Evolutionary conservation across 2,329 filamentous ascomycete genomes (phyloP).

Genomic region (Cordyceps cateniannulata): DNA sequence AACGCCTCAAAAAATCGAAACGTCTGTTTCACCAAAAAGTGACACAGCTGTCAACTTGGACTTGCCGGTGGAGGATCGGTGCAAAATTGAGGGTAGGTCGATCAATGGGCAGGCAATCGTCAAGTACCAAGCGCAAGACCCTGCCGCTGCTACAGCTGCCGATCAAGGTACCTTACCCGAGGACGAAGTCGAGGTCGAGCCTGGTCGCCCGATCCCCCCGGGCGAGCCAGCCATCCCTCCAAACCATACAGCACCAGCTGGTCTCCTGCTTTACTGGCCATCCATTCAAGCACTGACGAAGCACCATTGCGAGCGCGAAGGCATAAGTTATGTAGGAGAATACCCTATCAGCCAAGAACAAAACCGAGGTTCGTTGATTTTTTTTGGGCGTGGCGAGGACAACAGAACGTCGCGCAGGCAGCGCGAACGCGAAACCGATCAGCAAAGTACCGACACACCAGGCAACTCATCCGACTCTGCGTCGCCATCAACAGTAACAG

Average conservation of each 20-base stretch:
- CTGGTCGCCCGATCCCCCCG: conserved; percentile 44
- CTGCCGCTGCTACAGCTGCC: conserved; percentile 4
- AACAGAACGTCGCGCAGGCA: conserved; percentile 49
- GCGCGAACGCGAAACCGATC: conserved; percentile 30
- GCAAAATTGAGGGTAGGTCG: conserved; percentile 21
- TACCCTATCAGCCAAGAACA: conserved; percentile 76
- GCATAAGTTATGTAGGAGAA: conserved; percentile 52
- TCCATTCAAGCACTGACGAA: conserved; percentile 60
- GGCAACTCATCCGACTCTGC: conserved; percentile 46
- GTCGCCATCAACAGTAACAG: conserved; percentile 47
- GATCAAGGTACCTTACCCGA: conserved; percentile 22
- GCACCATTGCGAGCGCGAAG: conserved; percentile 39
- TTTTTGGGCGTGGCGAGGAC: conserved; percentile 76
- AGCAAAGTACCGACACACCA: conserved; percentile 33
- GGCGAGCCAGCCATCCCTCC: conserved; percentile 67
- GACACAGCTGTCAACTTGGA: neutral
- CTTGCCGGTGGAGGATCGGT: conserved; percentile 13
- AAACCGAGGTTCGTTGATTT: conserved; percentile 62
- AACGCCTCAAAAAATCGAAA: conserved; percentile 30
- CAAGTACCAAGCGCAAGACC: conserved; percentile 1
- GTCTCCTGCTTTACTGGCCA: conserved; percentile 68
- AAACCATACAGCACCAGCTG: conserved; percentile 86
- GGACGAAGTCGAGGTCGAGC: conserved; percentile 45
- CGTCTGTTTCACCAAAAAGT: conserved; percentile 11
- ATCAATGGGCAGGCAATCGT: conserved; percentile 20